Conservation (phyloP, 73 alveolate species). For the Tetrahymena elliotti region DNA sequence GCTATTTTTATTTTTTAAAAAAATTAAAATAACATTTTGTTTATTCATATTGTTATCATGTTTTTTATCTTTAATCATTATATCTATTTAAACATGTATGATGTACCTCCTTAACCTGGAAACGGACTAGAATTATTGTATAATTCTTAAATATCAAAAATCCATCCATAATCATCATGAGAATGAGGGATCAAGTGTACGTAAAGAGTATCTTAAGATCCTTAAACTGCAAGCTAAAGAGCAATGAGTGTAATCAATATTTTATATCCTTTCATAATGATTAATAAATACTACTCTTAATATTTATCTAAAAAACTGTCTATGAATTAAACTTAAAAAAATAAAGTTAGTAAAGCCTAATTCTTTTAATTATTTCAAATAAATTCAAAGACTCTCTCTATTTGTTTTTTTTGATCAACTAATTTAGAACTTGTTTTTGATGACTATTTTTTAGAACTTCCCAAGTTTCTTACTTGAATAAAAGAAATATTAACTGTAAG, state of each 20-base stretch:
- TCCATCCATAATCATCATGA: constrained; percentile 97
- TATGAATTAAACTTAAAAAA: too few species aligned
- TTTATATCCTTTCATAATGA: background rate
- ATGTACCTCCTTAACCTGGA: background rate
- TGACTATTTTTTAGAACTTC: background rate
- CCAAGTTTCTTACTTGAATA: background rate
- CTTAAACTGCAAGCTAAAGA: background rate
- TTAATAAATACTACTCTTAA: too few species aligned
- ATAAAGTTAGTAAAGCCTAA: too few species aligned
- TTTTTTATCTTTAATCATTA: too few species aligned
- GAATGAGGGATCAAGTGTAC: constrained; percentile 86
- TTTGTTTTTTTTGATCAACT: too few species aligned
- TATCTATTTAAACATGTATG: background rate
- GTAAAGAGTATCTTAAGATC: background rate
- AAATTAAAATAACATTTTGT: background rate
- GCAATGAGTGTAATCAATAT: too few species aligned
- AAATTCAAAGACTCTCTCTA: too few species aligned
- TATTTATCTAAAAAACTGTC: background rate
- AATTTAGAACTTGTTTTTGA: background rate
- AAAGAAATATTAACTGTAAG: background rate
- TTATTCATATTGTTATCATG: too few species aligned
- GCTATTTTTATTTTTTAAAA: background rate
- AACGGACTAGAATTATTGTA: constrained; percentile 37
- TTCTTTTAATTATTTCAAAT: background rate
- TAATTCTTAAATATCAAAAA: constrained; percentile 71